phyloP scores from a whole-genome alignment of 2,329 filamentous ascomycete species.

The Aotearoamyces nothofagi region DNA sequence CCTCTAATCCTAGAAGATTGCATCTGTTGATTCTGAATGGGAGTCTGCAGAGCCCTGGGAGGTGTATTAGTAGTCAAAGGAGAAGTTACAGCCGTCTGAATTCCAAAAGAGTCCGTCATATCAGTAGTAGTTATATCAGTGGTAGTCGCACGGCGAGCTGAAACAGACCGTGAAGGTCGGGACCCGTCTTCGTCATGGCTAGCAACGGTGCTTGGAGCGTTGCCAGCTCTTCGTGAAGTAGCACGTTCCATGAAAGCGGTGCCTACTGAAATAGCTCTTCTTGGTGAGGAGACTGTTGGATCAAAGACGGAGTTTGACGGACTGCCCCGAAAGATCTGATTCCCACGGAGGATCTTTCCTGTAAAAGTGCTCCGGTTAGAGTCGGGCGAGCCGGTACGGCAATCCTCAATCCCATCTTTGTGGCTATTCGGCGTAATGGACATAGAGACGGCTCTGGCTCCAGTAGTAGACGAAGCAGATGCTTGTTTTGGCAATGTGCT shows the following conservation, averaged over 20 bases:
- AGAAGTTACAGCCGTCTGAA: too few relatives aligned
- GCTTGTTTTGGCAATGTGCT: slow-evolving; percentile 7
- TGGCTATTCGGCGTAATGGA: slow-evolving; percentile 13
- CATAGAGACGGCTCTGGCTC: slow-evolving; percentile 9
- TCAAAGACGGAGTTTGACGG: slow-evolving; percentile 7
- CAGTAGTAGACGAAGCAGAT: background rate
- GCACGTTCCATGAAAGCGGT: slow-evolving; percentile 28
- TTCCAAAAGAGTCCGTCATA: too few relatives aligned
- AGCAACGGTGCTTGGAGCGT: too few relatives aligned
- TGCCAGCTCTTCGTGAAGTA: slow-evolving; percentile 13
- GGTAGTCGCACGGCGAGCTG: too few relatives aligned
- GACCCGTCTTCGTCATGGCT: too few relatives aligned
- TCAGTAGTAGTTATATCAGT: too few relatives aligned
- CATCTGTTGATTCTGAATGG: too few relatives aligned
- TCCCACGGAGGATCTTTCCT: slow-evolving; percentile 11
- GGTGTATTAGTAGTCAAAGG: too few relatives aligned
- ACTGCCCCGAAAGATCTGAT: slow-evolving; percentile 1
- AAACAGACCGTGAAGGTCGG: too few relatives aligned
- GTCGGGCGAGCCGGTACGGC: slow-evolving; percentile 12
- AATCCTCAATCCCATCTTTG: slow-evolving; percentile 6
- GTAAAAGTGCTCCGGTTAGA: slow-evolving; percentile 7
- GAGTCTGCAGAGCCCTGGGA: too few relatives aligned
- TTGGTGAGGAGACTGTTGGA: slow-evolving; percentile 14
- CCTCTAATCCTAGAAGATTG: too few relatives aligned
- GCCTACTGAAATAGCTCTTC: slow-evolving; percentile 29